Evolutionary conservation across 2,329 filamentous ascomycete genomes (phyloP).

Genomic region (Botryotinia narcissicola): DNA sequence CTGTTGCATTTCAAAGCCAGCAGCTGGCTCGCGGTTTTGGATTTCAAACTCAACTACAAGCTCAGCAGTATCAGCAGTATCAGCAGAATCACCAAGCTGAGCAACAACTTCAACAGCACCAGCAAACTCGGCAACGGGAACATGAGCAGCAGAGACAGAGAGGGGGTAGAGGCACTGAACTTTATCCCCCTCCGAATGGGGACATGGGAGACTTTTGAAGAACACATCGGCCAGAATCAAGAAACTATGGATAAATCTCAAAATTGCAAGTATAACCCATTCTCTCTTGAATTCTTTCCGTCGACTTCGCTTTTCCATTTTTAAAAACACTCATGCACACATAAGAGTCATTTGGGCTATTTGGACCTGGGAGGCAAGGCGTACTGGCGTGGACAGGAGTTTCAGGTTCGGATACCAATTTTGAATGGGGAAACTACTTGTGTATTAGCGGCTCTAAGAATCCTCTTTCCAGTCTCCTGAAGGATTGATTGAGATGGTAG

Average conservation of each 20-base stretch:
- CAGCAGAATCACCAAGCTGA: not conserved
- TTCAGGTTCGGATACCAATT: not conserved
- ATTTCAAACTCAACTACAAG: not conserved
- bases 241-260: not conserved
- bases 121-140: not conserved
- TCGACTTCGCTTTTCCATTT: not conserved
- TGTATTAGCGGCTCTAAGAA: not conserved
- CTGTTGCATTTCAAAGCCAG: not conserved
- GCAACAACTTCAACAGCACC: not conserved
- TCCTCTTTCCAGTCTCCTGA: not conserved
- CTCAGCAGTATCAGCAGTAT: not conserved
- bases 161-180: not conserved
- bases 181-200: not conserved
- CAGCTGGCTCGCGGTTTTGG: not conserved
- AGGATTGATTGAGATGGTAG: not conserved
- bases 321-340: not conserved
- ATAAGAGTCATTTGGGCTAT: conserved; percentile 2
- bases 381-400: not conserved
- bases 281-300: not conserved
- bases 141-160: not conserved
- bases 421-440: not conserved
- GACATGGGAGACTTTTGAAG: not conserved
- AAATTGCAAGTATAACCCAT: conserved; percentile 3
- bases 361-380: conserved; percentile 11
- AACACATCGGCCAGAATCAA: not conserved